Evolutionary conservation across 345 rosid genomes (phyloP).

Genomic region (Mallotus nudiflorus): DNA sequence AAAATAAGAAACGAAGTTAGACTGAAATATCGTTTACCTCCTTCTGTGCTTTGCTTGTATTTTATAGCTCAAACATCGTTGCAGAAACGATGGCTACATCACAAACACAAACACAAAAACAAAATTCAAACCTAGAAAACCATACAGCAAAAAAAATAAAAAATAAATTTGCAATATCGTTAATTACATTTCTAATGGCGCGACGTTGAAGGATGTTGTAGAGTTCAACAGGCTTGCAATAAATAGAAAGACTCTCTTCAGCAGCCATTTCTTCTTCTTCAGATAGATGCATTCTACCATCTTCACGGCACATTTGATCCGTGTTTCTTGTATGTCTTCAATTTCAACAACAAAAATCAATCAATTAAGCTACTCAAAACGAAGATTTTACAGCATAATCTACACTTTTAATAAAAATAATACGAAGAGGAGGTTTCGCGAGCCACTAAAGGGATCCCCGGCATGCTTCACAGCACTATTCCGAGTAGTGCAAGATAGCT

Average conservation of each 20-base stretch:
- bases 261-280: conserved; percentile 90
- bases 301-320: conserved; percentile 95
- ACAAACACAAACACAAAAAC: conserved; percentile 6
- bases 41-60: conserved; percentile 76
- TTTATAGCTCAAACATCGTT: conserved; percentile 83
- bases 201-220: conserved; percentile 96
- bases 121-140: neutral
- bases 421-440: conserved; percentile 75
- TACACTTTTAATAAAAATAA: too few relatives aligned
- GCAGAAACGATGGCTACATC: conserved; percentile 76
- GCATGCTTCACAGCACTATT: conserved; percentile 59
- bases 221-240: conserved; percentile 98
- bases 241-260: conserved; percentile 74
- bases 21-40: conserved; percentile 46
- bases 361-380: neutral
- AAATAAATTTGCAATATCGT: neutral
- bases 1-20: neutral
- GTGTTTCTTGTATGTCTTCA: conserved; percentile 73
- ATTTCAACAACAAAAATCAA: neutral
- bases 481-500: conserved; percentile 23
- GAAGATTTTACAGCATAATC: too few relatives aligned
- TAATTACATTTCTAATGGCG: conserved; percentile 61
- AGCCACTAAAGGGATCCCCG: conserved; percentile 82
- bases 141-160: conserved; percentile 18
- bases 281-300: conserved; percentile 67